phyloP scores from a whole-genome alignment of 148 eudicot genomes.

The Silene latifolia region DNA sequence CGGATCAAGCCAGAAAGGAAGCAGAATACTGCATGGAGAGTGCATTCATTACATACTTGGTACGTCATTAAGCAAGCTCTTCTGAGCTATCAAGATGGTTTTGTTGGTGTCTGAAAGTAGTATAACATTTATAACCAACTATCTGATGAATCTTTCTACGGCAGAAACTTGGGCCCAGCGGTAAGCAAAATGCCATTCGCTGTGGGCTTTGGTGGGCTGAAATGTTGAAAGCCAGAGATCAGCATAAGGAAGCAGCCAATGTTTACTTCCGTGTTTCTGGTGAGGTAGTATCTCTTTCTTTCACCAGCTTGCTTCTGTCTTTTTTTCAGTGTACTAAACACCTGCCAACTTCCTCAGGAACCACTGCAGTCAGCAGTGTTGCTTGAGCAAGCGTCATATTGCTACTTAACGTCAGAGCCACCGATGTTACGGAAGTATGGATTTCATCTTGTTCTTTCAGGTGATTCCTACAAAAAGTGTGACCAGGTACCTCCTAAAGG shows the following conservation, averaged over 20 bases:
- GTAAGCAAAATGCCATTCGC: constrained; percentile 72
- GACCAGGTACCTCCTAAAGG: constrained; percentile 62
- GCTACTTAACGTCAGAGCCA: constrained; percentile 77
- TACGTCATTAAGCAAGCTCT: constrained; percentile 27
- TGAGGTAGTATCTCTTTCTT: constrained; percentile 70
- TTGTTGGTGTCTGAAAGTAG: constrained; percentile 13
- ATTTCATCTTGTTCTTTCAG: constrained; percentile 94
- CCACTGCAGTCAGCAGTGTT: constrained; percentile 82
- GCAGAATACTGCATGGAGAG: constrained; percentile 96
- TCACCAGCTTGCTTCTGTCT: constrained; percentile 8
- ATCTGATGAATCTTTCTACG: constrained; percentile 16
- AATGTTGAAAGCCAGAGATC: constrained; percentile 80
- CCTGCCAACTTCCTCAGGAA: constrained; percentile 49
- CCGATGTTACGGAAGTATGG: constrained; percentile 94
- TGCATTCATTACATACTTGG: constrained; percentile 79
- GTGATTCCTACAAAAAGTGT: constrained; percentile 79
- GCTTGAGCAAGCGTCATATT: constrained; percentile 99
- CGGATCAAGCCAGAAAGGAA: constrained; percentile 89
- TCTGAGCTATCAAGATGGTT: constrained; percentile 11
- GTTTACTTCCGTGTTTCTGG: constrained; percentile 93
- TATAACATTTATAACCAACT: constrained; percentile 3
- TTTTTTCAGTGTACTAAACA: constrained; percentile 26
- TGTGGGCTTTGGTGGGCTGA: constrained; percentile 99
- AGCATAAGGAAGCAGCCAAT: constrained; percentile 86
- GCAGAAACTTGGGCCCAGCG: constrained; percentile 70